A percentile compares a stretch with the other conserved stretches of the same genome.
phyloP scores from a whole-genome alignment of 1,139 yeast genomes.

The Lodderomyces jiufengensis region DNA sequence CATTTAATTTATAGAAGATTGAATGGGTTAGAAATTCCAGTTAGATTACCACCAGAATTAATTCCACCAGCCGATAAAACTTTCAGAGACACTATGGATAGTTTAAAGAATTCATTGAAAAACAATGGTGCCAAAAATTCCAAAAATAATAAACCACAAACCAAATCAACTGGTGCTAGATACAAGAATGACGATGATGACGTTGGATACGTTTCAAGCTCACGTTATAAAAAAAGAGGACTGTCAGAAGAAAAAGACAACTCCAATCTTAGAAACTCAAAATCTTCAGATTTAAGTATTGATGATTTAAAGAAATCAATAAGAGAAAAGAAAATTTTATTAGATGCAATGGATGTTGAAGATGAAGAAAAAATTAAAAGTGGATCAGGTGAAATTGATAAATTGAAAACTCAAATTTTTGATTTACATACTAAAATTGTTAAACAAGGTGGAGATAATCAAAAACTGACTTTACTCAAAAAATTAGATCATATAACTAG shows the following conservation, averaged over 20 bases:
- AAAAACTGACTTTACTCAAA: slow-evolving; percentile 42
- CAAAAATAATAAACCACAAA: slow-evolving; percentile 15
- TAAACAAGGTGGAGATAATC: slow-evolving; percentile 20
- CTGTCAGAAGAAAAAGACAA: slow-evolving; percentile 12
- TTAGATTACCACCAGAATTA: slow-evolving; percentile 65
- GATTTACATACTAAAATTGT: slow-evolving; percentile 49
- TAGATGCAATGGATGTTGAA: slow-evolving; percentile 69
- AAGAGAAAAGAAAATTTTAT: slow-evolving; percentile 64
- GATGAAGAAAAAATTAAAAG: slow-evolving; percentile 40
- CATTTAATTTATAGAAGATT: slow-evolving; percentile 72
- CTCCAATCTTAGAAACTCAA: slow-evolving; percentile 20
- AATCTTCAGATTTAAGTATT: slow-evolving; percentile 32
- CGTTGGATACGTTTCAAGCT: slow-evolving; percentile 60
- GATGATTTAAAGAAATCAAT: slow-evolving; percentile 60
- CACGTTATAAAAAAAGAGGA: slow-evolving; percentile 54
- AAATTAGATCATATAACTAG: slow-evolving; percentile 54
- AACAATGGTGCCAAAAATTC: slow-evolving; percentile 31
- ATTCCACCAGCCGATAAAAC: slow-evolving; percentile 77
- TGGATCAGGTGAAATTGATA: slow-evolving; percentile 43
- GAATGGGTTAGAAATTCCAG: slow-evolving; percentile 73
- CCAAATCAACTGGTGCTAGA: slow-evolving; percentile 51
- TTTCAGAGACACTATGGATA: slow-evolving; percentile 42
- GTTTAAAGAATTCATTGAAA: slow-evolving; percentile 42
- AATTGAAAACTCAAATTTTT: slow-evolving; percentile 58
- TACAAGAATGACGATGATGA: slow-evolving; percentile 67